These are phyloP conservation scores for Alternaria triticina DNA, from an alignment of 2,329 filamentous ascomycete species.

Conservation along the genomic window DNA sequence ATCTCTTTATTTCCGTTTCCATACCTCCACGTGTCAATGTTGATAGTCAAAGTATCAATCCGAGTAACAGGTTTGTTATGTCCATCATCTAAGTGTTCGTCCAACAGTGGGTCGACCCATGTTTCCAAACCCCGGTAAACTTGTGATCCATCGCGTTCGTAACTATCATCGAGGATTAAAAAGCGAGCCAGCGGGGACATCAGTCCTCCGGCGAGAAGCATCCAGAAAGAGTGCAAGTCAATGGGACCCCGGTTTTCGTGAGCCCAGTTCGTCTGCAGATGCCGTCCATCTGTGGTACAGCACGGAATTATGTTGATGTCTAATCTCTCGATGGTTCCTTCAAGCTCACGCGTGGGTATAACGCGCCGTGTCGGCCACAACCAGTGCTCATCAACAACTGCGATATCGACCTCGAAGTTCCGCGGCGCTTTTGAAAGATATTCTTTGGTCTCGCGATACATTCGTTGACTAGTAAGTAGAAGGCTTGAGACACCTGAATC, in stretches of 20 bases:
- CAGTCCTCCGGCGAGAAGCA: background rate
- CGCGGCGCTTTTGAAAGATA: background rate
- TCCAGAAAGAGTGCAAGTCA: background rate
- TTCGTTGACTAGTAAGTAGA: background rate
- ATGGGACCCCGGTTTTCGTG: background rate
- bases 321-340: background rate
- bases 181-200: background rate
- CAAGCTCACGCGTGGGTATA: background rate
- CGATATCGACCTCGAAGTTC: conserved; percentile 1
- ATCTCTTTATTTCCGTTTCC: background rate
- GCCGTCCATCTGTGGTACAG: background rate
- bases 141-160: background rate
- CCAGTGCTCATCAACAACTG: background rate
- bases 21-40: background rate
- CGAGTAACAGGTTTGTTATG: background rate
- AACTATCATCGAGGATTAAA: background rate
- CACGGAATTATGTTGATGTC: background rate
- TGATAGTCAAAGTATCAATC: background rate
- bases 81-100: background rate
- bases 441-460: background rate
- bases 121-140: background rate
- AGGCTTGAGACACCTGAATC: background rate
- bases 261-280: background rate
- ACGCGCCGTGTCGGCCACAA: conserved; percentile 1
- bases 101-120: background rate